phyloP scores from a whole-genome alignment of 2,329 filamentous ascomycete species.

The Phyllosticta citribraziliensis region DNA sequence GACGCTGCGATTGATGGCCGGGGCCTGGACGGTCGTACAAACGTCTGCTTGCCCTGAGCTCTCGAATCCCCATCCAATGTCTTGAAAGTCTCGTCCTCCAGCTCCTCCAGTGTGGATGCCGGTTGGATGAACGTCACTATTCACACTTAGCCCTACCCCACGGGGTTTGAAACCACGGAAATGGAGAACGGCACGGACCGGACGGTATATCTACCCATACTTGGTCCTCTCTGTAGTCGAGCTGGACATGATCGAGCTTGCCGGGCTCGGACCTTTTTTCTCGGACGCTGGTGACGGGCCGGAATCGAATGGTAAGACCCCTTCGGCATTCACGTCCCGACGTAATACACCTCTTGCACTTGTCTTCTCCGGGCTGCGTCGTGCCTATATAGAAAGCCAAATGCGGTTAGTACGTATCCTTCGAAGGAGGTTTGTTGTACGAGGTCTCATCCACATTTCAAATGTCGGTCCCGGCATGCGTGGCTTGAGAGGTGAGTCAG shows the following conservation, averaged over 20 bases:
- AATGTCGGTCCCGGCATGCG: conserved; percentile 1
- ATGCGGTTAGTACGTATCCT: too few relatives aligned
- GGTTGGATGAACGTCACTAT: conserved; percentile 3
- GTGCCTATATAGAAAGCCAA: neutral
- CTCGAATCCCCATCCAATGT: too few relatives aligned
- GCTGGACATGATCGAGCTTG: neutral
- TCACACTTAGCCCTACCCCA: neutral
- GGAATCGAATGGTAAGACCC: conserved; percentile 7
- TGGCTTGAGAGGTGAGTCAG: neutral
- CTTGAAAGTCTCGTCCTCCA: neutral
- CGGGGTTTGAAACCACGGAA: too few relatives aligned
- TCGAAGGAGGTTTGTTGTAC: neutral
- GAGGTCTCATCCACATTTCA: neutral
- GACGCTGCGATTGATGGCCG: too few relatives aligned
- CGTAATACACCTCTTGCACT: conserved; percentile 1
- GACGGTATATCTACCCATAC: conserved; percentile 3
- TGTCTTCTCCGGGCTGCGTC: neutral
- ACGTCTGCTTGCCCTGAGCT: too few relatives aligned
- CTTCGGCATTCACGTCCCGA: conserved; percentile 3
- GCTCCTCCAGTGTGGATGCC: conserved; percentile 1
- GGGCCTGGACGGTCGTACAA: too few relatives aligned
- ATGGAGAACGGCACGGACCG: neutral
- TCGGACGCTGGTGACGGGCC: conserved; percentile 6
- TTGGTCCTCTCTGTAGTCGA: neutral
- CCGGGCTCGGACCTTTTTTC: neutral